Evolutionary conservation across 768 basidiomycete genomes (phyloP), one percentile per base, ranked within the genome.

Genomic region (Trametes punicea): DNA sequence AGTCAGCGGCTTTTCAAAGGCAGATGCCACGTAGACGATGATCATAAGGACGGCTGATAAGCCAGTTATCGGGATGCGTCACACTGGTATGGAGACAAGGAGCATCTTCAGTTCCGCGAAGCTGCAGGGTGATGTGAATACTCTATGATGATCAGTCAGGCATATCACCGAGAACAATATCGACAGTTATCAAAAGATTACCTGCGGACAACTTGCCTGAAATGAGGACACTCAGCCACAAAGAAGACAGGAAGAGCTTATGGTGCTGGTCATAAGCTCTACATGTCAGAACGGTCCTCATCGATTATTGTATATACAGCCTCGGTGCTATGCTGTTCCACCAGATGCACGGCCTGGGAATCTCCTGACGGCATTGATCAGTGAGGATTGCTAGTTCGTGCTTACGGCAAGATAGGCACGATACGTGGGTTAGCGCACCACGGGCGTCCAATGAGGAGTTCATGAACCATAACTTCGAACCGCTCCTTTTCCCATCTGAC

Each of bases 181-280:
- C 46, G 20, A 49, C 41, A 48, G 10, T 16, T 47, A 59, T 59
- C 58, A 55, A 36, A 48, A 18, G 39, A 40, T 39, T 46, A 48
- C 58, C 55, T 55, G 55, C 42, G 58, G 58, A 40, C 50, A 53
- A 21, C 58, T 29, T 26, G 34, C 58, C 47, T 60, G 58, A 60
- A 60, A 44, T 30, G n/a, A 10, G 23, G 53, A 51, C 53, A 48
- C 58, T 51, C 53, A 53, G 55, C 50, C 41, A 55, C 38, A 29
- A 40, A 55, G 58, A 60, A 60, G 58, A 26, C 58, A 8, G 21
- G 38, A 44, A 7, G 42, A 60, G 58, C 58, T 55, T 60, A 50
- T 51, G 58, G 26, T 60, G 29, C n/a, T n/a, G 51, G 44, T 15
- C 55, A 44, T 57, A 51, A 57, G 51, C 51, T 48, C 34, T 41